phyloP scores from a whole-genome alignment of 2,329 filamentous ascomycete genomes.

The Fusarium incarnatum region DNA sequence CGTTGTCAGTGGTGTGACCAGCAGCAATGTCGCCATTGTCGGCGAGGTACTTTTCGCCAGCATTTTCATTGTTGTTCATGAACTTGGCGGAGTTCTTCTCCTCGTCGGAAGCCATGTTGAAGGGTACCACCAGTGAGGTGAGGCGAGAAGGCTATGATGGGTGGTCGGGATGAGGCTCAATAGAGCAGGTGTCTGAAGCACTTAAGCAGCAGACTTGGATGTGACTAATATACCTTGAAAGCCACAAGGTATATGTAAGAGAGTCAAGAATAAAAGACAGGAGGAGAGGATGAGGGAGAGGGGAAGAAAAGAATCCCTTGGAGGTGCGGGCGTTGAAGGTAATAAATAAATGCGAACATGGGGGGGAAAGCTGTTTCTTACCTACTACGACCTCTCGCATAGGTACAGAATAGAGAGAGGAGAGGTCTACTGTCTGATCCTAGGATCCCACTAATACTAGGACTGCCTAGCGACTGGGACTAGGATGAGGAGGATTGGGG shows the following conservation, averaged over 20 bases:
- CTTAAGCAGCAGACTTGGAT: slow-evolving; percentile 39
- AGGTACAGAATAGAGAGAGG: neutral
- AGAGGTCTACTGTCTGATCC: neutral
- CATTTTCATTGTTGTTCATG: slow-evolving; percentile 41
- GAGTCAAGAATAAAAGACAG: slow-evolving; percentile 9
- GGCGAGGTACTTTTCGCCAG: slow-evolving; percentile 32
- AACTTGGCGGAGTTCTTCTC: slow-evolving; percentile 47
- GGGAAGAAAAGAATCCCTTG: neutral
- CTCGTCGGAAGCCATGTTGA: slow-evolving; percentile 44
- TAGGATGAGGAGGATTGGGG: slow-evolving; percentile 8
- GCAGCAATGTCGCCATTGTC: slow-evolving; percentile 45
- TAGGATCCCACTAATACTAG: neutral
- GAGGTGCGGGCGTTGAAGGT: slow-evolving; percentile 29
- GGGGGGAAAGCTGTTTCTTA: slow-evolving; percentile 18
- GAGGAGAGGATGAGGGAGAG: neutral
- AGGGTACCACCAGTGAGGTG: slow-evolving; percentile 15
- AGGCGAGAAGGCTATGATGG: neutral
- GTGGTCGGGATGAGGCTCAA: slow-evolving; percentile 31
- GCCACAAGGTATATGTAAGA: slow-evolving; percentile 14
- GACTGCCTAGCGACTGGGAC: neutral
- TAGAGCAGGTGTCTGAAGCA: slow-evolving; percentile 36
- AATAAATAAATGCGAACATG: slow-evolving; percentile 38
- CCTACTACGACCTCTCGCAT: neutral
- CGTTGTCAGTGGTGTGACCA: slow-evolving; percentile 48
- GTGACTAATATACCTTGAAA: slow-evolving; percentile 23